phyloP scores from a whole-genome alignment of 2,329 filamentous ascomycete species.

The Cercospora janseana region DNA sequence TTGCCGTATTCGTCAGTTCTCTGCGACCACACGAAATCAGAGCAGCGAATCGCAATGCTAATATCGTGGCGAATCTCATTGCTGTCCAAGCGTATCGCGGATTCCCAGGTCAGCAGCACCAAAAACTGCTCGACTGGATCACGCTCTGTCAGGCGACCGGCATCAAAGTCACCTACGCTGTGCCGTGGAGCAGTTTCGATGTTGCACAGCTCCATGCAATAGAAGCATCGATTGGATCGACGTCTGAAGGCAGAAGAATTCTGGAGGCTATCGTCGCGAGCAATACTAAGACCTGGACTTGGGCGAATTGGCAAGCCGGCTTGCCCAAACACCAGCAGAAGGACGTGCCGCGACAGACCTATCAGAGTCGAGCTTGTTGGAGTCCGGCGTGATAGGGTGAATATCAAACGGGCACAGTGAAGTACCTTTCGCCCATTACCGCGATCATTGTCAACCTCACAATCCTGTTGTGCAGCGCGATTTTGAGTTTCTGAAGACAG shows the following conservation, averaged over 20 bases:
- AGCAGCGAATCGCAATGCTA: conserved; percentile 20
- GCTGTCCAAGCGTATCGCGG: conserved; percentile 1
- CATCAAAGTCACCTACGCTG: conserved; percentile 18
- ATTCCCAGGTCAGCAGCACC: neutral
- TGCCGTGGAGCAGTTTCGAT: conserved; percentile 22
- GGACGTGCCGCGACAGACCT: neutral
- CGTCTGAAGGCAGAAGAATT: conserved; percentile 22
- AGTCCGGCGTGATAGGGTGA: no score
- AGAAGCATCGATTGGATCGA: conserved; percentile 15
- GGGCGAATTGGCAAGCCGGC: conserved; percentile 13
- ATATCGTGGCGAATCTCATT: conserved; percentile 20
- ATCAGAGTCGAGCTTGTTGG: neutral
- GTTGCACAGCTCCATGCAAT: conserved; percentile 9
- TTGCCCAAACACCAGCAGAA: neutral
- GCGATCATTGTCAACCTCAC: no score
- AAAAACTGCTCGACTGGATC: conserved; percentile 19
- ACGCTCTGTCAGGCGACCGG: conserved; percentile 10
- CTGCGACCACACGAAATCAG: conserved; percentile 19
- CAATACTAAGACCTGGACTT: conserved; percentile 18
- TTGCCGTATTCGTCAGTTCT: conserved; percentile 18
- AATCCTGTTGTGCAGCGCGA: no score
- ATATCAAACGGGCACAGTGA: no score
- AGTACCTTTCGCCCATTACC: no score
- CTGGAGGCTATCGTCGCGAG: conserved; percentile 12
- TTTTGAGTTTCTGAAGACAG: no score